Conservation (phyloP, 345 rosid genomes). For the Rhizophora apiculata region DNA sequence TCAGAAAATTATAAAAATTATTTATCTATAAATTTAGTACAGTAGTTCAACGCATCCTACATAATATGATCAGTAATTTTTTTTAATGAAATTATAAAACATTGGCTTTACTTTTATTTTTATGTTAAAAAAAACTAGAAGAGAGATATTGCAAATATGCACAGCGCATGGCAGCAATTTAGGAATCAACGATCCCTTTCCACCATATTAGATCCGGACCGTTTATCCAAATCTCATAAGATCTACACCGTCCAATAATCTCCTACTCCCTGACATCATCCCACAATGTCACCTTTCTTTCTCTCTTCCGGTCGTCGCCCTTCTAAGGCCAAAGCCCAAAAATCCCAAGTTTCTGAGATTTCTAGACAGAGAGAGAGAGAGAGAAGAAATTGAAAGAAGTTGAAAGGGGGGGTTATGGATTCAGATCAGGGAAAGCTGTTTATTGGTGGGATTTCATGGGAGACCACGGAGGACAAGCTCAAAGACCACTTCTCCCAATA, state of each 20-base stretch:
- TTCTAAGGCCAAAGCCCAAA: background rate
- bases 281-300: background rate
- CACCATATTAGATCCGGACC: slow-evolving; percentile 14
- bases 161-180: too few relatives aligned
- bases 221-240: slow-evolving; percentile 4
- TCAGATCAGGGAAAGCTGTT: slow-evolving; percentile 90
- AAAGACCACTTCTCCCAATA: slow-evolving; percentile 60
- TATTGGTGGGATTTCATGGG: slow-evolving; percentile 96
- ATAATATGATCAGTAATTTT: too few relatives aligned
- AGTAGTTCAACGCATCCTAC: too few relatives aligned
- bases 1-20: too few relatives aligned
- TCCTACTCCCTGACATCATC: slow-evolving; percentile 7
- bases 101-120: too few relatives aligned
- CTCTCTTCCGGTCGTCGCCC: background rate
- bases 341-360: background rate
- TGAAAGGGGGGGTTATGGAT: slow-evolving; percentile 38
- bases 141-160: too few relatives aligned
- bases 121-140: too few relatives aligned
- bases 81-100: too few relatives aligned
- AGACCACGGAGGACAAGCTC: slow-evolving; percentile 71
- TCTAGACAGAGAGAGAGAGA: background rate
- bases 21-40: too few relatives aligned
- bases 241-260: slow-evolving; percentile 26
- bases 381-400: too few relatives aligned
- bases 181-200: background rate